Evolutionary conservation across 75 land plant species (phyloP).

Genomic region (Sequoiadendron giganteum): DNA sequence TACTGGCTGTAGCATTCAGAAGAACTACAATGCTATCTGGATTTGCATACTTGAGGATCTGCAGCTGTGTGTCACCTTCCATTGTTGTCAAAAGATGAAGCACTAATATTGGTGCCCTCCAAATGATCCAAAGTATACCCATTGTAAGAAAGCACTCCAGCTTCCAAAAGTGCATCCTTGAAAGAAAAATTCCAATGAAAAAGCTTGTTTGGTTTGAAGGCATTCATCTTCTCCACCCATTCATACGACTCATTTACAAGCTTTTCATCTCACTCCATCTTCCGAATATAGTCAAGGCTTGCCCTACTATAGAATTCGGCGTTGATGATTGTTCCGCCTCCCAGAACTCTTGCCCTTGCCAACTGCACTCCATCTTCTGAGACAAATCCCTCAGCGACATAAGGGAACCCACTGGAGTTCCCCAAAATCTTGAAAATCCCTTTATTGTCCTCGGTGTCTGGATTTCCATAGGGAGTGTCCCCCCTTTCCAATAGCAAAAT

Average conservation of each 20-base stretch:
- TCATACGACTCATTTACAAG: constrained; percentile 39
- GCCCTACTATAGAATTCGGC: constrained; percentile 87
- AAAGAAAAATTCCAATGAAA: too few species aligned
- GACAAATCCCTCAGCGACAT: constrained; percentile 65
- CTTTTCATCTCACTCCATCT: constrained; percentile 42
- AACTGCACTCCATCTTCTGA: constrained; percentile 75
- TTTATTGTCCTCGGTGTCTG: constrained; percentile 36
- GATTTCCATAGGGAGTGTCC: constrained; percentile 38
- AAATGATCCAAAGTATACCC: constrained; percentile 75
- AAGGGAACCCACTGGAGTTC: constrained; percentile 27
- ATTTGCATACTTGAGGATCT: constrained; percentile 18
- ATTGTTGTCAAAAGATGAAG: constrained; percentile 29
- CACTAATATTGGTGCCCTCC: constrained; percentile 63
- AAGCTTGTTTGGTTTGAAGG: too few species aligned
- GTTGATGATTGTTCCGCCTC: constrained; percentile 19
- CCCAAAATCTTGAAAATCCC: constrained; percentile 52
- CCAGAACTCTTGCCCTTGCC: neutral
- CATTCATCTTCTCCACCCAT: constrained; percentile 62
- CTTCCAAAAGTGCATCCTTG: too few species aligned
- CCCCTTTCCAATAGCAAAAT: constrained; percentile 39
- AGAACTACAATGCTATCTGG: too few species aligned
- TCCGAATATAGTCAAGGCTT: constrained; percentile 40
- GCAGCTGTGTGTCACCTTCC: constrained; percentile 45
- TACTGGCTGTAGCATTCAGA: too few species aligned
- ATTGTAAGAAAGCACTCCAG: constrained; percentile 22